Evolutionary conservation across 1,139 yeast species (phyloP).

Genomic region (Yamadazyma spencermartinsiae): DNA sequence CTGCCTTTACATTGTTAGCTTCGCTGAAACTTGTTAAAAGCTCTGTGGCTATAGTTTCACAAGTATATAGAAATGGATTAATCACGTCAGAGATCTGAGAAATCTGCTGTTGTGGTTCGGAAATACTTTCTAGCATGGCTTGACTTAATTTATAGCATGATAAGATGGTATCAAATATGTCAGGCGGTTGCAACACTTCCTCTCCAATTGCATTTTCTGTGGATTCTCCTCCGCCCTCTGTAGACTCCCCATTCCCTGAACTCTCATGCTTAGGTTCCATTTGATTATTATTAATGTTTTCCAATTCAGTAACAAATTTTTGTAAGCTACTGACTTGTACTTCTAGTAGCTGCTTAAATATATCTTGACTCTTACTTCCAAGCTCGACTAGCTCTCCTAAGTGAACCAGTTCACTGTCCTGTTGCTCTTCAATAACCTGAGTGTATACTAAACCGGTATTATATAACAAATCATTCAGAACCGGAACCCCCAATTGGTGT

Average conservation of each 20-base stretch:
- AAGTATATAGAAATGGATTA: slow-evolving; percentile 19
- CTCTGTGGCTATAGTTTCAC: slow-evolving; percentile 24
- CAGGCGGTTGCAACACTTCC: slow-evolving; percentile 38
- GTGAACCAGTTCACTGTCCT: slow-evolving; percentile 16
- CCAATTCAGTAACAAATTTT: slow-evolving; percentile 29
- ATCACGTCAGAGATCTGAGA: slow-evolving; percentile 11
- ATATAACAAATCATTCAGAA: slow-evolving; percentile 43
- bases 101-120: slow-evolving; percentile 10
- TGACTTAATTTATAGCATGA: slow-evolving; percentile 32
- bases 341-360: slow-evolving; percentile 20
- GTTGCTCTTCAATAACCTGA: slow-evolving; percentile 44
- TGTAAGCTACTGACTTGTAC: slow-evolving; percentile 28
- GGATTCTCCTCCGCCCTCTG: background rate
- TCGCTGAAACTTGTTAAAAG: slow-evolving; percentile 26
- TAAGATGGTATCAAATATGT: slow-evolving; percentile 37
- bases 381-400: slow-evolving; percentile 19
- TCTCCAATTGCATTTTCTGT: slow-evolving; percentile 25
- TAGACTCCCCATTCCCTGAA: too few species aligned
- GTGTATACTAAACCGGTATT: slow-evolving; percentile 50
- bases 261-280: slow-evolving; percentile 3
- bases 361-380: slow-evolving; percentile 19
- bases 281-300: background rate
- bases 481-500: slow-evolving; percentile 8
- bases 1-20: slow-evolving; percentile 19
- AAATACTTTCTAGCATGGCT: slow-evolving; percentile 28